These are phyloP conservation scores for Lichina pygmaea DNA, from an alignment of 495 filamentous ascomycete species.

Conservation along the genomic window DNA sequence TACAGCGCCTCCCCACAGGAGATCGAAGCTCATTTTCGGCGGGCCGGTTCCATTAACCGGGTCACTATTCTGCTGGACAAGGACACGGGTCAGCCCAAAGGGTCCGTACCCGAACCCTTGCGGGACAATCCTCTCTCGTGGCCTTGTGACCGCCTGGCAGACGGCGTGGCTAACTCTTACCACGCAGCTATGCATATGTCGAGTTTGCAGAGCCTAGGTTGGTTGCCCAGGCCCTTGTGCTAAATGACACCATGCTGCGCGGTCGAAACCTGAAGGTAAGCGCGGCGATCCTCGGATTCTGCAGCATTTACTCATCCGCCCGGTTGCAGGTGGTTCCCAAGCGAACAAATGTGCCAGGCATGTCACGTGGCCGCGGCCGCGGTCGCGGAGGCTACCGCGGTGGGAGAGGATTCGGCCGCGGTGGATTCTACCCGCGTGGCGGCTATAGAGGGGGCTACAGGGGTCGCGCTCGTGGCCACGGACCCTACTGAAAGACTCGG, in stretches of 20 bases:
- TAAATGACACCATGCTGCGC: constrained; percentile 93
- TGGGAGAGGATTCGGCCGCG: constrained; percentile 14
- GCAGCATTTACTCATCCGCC: constrained; percentile 3
- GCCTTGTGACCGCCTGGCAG: constrained; percentile 21
- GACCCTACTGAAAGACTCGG: constrained; percentile 28
- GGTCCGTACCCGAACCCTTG: constrained; percentile 30
- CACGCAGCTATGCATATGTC: constrained; percentile 81
- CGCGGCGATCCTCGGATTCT: neutral
- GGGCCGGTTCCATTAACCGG: constrained; percentile 88
- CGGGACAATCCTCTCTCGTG: constrained; percentile 5
- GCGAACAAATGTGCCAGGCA: constrained; percentile 86
- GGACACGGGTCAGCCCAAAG: constrained; percentile 94
- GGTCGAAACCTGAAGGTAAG: constrained; percentile 77
- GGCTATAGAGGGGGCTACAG: constrained; percentile 54
- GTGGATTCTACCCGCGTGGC: constrained; percentile 28
- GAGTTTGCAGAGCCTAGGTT: constrained; percentile 91
- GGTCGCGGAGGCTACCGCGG: constrained; percentile 31
- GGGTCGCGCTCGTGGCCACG: constrained; percentile 52
- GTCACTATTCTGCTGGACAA: constrained; percentile 97
- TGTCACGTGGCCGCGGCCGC: constrained; percentile 50
- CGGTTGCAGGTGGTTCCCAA: constrained; percentile 61
- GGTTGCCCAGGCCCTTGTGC: constrained; percentile 73
- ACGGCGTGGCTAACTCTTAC: constrained; percentile 22
- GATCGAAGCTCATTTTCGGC: constrained; percentile 97
- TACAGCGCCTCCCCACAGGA: constrained; percentile 95